These are phyloP conservation scores for Malbranchea zuffiana DNA, from an alignment of 2,329 filamentous ascomycete species.

Conservation along the genomic window DNA sequence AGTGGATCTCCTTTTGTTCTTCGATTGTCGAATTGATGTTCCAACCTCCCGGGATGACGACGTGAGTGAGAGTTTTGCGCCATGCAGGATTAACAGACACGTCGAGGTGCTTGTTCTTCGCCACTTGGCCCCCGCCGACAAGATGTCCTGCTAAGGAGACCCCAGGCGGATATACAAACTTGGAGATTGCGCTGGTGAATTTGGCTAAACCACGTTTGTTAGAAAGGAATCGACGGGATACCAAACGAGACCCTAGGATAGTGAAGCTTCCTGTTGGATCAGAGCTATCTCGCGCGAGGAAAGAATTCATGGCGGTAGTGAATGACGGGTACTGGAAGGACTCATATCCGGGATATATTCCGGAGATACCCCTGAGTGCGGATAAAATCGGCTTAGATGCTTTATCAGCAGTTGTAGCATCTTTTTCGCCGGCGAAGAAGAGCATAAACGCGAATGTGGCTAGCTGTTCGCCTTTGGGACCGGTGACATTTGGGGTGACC, in stretches of 20 bases:
- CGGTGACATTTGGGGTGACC: constrained; percentile 9
- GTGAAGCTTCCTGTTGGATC: constrained; percentile 1
- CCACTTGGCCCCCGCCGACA: constrained; percentile 28
- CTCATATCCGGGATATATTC: constrained; percentile 1
- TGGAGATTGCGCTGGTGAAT: constrained; percentile 5
- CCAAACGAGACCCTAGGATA: constrained; percentile 10
- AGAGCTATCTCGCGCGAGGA: not conserved
- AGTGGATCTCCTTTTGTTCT: constrained; percentile 9
- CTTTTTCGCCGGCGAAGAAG: constrained; percentile 8
- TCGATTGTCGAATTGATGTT: constrained; percentile 5
- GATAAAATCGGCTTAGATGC: constrained; percentile 8
- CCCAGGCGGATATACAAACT: constrained; percentile 18
- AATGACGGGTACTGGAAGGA: not conserved
- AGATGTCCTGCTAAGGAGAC: constrained; percentile 30
- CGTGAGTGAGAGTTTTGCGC: constrained; percentile 12
- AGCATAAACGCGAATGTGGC: constrained; percentile 2
- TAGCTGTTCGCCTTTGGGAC: not conserved
- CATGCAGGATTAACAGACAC: constrained; percentile 12
- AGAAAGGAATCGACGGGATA: constrained; percentile 8
- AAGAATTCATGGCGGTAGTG: not conserved
- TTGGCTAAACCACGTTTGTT: constrained; percentile 8
- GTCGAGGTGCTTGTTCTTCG: constrained; percentile 18
- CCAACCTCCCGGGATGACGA: constrained; percentile 11
- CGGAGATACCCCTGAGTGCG: constrained; percentile 4
- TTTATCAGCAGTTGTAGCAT: constrained; percentile 5